These are phyloP conservation scores for Talaromyces liani DNA, from an alignment of 495 filamentous ascomycete species.

Conservation along the genomic window DNA sequence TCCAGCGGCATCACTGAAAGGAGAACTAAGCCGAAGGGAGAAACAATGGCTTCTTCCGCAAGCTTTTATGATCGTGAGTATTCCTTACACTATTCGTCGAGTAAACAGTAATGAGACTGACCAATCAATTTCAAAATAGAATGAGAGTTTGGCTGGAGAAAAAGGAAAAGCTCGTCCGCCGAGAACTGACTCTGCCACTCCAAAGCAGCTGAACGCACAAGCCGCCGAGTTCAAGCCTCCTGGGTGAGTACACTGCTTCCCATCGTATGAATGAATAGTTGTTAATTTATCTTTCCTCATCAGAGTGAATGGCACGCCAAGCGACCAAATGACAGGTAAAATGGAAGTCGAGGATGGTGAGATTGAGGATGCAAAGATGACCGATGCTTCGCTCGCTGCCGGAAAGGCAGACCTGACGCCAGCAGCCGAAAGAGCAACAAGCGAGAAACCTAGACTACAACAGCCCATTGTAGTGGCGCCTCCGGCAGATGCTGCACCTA, in stretches of 20 bases:
- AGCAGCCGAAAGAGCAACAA: slow-evolving; percentile 8
- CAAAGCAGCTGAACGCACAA: slow-evolving; percentile 36
- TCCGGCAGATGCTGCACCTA: slow-evolving; percentile 11
- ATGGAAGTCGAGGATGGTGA: slow-evolving; percentile 73
- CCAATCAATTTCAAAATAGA: slow-evolving; percentile 10
- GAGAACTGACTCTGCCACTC: slow-evolving; percentile 25
- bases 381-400: slow-evolving; percentile 20
- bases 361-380: slow-evolving; percentile 59
- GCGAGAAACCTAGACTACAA: neutral
- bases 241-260: slow-evolving; percentile 18
- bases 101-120: slow-evolving; percentile 19
- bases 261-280: neutral
- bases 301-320: slow-evolving; percentile 26
- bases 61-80: slow-evolving; percentile 49
- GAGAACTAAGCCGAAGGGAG: slow-evolving; percentile 70
- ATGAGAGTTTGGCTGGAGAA: slow-evolving; percentile 13
- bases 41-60: slow-evolving; percentile 82
- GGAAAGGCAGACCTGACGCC: slow-evolving; percentile 8
- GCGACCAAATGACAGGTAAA: slow-evolving; percentile 20
- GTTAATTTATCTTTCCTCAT: neutral
- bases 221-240: slow-evolving; percentile 42
- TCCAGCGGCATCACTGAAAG: slow-evolving; percentile 75
- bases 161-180: slow-evolving; percentile 32
- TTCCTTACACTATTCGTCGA: neutral
- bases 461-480: slow-evolving; percentile 10